Evolutionary conservation across 1,139 yeast genomes (phyloP), one percentile per base, ranked within the genome.

Genomic region (Pichia sp.): DNA sequence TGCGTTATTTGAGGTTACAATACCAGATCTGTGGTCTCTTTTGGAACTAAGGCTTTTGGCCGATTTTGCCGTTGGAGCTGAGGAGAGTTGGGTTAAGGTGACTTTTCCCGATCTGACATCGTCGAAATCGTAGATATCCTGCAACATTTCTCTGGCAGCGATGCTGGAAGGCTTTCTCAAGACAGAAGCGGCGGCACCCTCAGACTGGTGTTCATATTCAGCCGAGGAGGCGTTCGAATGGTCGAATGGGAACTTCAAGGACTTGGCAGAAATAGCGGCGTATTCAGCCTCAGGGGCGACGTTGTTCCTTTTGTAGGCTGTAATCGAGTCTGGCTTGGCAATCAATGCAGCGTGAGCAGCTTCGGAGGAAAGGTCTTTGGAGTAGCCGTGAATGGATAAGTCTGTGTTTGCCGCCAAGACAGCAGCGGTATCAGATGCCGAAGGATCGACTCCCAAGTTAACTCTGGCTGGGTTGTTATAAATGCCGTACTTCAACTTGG

Each of bases 351-450:
- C 89, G 23, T 78, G 76, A 49, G 84, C 85, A 16, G 89, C 88
- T 57, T 83, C 89, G 5, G 76, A 76, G 31, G 89, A 86, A 54
- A 82, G 74, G 29, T 78, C 73, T 61, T 92, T 74, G 67, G 81
- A 84, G 68, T 85, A 86, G 13, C 90, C 83, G 59, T 78, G 80
- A 50, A 85, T 81, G 1, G 84, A 75, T 55, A 84, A 74, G 68
- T 83, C 87, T 11, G 87, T 72, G 8, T 84, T 78, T 5, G 87
- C 81, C 2, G 95, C 95, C 60, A 84, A 73, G 53, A 84, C 73
- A 0, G 93, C 93, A 49, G 95, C 95, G 4, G 87, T 81, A 67
- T 85, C 90, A 11, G 89, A 81, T 36, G 90, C 90, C 52, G 75
- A 75, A 56, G 81, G 75, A 63, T 78, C 79, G 54, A 88, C 93